These are phyloP conservation scores for Rubus idaeus DNA, from an alignment of 306 rosid genomes.

Conservation along the genomic window DNA sequence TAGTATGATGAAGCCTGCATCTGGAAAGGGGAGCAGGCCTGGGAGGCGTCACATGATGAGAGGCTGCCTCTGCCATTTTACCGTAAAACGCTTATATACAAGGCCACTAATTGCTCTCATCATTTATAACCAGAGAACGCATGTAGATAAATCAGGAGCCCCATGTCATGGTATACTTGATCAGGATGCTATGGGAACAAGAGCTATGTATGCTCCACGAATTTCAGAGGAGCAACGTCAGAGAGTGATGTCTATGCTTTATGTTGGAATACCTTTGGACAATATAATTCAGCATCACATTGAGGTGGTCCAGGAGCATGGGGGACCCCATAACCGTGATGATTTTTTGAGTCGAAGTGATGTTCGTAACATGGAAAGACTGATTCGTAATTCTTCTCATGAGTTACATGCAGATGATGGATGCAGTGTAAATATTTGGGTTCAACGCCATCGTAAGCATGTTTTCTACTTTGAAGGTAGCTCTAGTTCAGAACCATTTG, in stretches of 20 bases:
- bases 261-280: constrained; percentile 66
- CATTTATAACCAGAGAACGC: constrained; percentile 69
- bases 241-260: constrained; percentile 73
- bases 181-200: constrained; percentile 71
- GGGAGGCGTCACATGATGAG: constrained; percentile 92
- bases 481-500: constrained; percentile 45
- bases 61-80: constrained; percentile 83
- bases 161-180: constrained; percentile 82
- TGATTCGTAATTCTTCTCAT: constrained; percentile 53
- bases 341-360: constrained; percentile 72
- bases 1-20: constrained; percentile 51
- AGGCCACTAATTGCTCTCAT: constrained; percentile 64
- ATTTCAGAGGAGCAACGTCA: constrained; percentile 84
- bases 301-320: constrained; percentile 64
- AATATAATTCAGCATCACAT: constrained; percentile 61
- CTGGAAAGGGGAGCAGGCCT: constrained; percentile 85
- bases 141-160: constrained; percentile 67
- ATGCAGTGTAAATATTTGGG: constrained; percentile 64
- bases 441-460: constrained; percentile 63
- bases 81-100: constrained; percentile 67
- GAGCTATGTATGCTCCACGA: constrained; percentile 85
- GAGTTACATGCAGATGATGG: constrained; percentile 55
- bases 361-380: constrained; percentile 84
- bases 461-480: constrained; percentile 64
- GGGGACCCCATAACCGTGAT: constrained; percentile 76